Evolutionary conservation across 176 grass and related monocot species (phyloP).

Genomic region (Carex littledalei): DNA sequence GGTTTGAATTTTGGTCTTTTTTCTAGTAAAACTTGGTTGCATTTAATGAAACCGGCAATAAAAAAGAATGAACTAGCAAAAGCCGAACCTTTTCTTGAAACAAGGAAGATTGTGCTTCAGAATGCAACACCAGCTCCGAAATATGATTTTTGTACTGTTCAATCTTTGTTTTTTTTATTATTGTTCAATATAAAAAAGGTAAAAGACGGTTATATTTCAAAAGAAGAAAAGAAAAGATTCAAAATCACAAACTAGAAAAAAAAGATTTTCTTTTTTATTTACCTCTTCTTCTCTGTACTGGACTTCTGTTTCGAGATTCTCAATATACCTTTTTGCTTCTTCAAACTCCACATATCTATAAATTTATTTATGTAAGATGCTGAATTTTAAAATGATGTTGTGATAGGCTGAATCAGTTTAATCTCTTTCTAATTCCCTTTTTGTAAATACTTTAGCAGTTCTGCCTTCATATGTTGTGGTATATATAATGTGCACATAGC

Average conservation of each 20-base stretch:
- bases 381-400: background rate
- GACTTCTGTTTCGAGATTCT: conserved; percentile 44
- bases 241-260: conserved; percentile 12
- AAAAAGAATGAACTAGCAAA: conserved; percentile 14
- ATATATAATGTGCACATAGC: background rate
- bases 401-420: background rate
- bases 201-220: conserved; percentile 24
- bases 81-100: conserved; percentile 75
- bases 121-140: conserved; percentile 69
- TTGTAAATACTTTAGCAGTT: background rate
- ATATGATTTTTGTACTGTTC: conserved; percentile 66
- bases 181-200: conserved; percentile 12
- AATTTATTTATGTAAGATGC: background rate
- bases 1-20: background rate
- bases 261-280: background rate
- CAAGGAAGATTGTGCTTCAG: conserved; percentile 75
- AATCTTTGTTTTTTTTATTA: conserved; percentile 37
- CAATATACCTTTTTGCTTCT: conserved; percentile 49
- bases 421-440: background rate
- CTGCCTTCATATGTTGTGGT: background rate
- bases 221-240: background rate
- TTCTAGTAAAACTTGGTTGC: background rate
- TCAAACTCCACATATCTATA: conserved; percentile 44
- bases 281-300: conserved; percentile 77
- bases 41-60: background rate